Evolutionary conservation across 2,329 filamentous ascomycete genomes (phyloP), one percentile per base, ranked within the genome.

Genomic region (Tolypocladium nubicola): DNA sequence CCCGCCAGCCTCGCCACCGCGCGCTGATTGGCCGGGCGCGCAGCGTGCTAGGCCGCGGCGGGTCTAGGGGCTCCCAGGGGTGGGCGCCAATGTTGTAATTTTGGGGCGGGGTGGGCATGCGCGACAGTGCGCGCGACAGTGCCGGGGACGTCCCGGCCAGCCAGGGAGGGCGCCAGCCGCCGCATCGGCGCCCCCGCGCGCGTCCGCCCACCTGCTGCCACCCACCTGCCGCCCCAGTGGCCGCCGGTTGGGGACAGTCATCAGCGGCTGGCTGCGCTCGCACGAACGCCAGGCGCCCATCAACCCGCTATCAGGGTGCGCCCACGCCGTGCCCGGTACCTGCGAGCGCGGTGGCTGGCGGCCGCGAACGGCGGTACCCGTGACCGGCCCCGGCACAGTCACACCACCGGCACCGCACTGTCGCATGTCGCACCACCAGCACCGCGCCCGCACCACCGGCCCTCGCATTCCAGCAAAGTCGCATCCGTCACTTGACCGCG

Each of bases 1-100:
- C 64, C 61, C 65, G 63, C 61, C 53, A 37, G 55, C 61, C 62
- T 72, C 63, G 68, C 68, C 70, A 71, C 70, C 64, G 56, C 55
- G 53, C 53, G 60, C 57, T 69, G 65, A 71, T 70, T 71, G 70
- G 69, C 59, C 57, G 61, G 61, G 58, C 54, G 41, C 56, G 58
- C 60, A 63, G 53, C 8, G 21, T 53, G 57, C 66, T 66, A 67
- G 55, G 26, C 54, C 55, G n/a, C 19, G n/a, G 9, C 5, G 30
- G 61, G 61, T 37, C 56, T 66, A 67, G 66, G 40, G 56, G 57
- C 59, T 41, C 53, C 39, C 41, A 40, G 54, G 57, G 57, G 57
- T 43, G 40, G 55, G 57, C 54, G 63, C 62, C 63, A 59, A 61
- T 61, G 64, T 61, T 67, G 66, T 64, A 63, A 68, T 67, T 61